Percentiles rank a stretch among this genome's conserved stretches.
phyloP scores from a whole-genome alignment of 179 eudicot genomes.

The Gypsophila paniculata region DNA sequence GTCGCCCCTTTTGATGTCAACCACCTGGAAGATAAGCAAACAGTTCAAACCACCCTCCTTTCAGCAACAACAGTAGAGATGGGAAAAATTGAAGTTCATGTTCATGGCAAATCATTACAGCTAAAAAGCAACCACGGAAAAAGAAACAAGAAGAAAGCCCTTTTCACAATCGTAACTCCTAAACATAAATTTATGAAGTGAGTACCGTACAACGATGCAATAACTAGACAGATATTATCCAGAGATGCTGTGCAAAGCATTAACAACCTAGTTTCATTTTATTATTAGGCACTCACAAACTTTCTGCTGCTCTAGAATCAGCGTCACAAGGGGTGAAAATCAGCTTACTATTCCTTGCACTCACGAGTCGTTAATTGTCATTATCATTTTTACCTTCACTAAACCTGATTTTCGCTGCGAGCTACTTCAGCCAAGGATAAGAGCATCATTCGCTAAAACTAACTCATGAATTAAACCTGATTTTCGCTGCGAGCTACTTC shows the following conservation, averaged over 20 bases:
- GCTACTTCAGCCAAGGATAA: neutral
- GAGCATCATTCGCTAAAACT: neutral
- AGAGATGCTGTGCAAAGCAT: neutral
- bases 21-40: slow-evolving; percentile 43
- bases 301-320: neutral
- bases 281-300: neutral
- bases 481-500: neutral
- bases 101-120: neutral
- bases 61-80: slow-evolving; percentile 9
- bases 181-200: neutral
- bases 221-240: neutral
- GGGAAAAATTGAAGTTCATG: neutral
- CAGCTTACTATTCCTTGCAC: neutral
- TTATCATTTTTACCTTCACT: neutral
- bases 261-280: neutral
- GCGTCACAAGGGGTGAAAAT: neutral
- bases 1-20: slow-evolving; percentile 48
- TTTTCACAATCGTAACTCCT: neutral
- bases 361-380: neutral
- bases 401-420: neutral
- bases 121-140: slow-evolving; percentile 6
- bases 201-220: neutral
- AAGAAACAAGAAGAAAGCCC: neutral
- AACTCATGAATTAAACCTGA: neutral
- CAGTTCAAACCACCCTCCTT: slow-evolving; percentile 1